phyloP scores from a whole-genome alignment of 129 eudicot genomes.

The Tanacetum coccineum region DNA sequence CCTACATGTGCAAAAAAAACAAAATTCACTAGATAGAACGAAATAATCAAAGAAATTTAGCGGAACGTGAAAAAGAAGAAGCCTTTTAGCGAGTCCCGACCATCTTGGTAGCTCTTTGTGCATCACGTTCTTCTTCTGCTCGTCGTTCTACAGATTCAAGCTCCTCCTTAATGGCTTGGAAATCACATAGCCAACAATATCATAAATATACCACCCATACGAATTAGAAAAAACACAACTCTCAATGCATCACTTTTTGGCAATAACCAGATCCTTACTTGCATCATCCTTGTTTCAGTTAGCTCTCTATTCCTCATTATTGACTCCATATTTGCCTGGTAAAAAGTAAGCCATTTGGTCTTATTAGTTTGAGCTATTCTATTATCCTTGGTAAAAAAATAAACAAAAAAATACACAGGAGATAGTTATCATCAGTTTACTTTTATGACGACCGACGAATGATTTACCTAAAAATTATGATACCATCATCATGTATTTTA shows the following conservation, averaged over 20 bases:
- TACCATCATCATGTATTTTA: too few relatives aligned
- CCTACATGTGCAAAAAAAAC: slow-evolving; percentile 37
- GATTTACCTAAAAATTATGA: not conserved
- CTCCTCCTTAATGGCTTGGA: slow-evolving; percentile 92
- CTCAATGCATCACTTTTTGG: slow-evolving; percentile 16
- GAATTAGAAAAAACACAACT: slow-evolving; percentile 6
- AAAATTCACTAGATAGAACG: not conserved
- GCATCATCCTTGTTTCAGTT: slow-evolving; percentile 98
- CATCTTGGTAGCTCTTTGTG: slow-evolving; percentile 89
- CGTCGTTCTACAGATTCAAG: slow-evolving; percentile 82
- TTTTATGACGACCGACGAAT: slow-evolving; percentile 1
- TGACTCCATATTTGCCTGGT: slow-evolving; percentile 90
- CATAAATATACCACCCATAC: slow-evolving; percentile 2
- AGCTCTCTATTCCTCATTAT: slow-evolving; percentile 91
- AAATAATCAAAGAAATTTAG: not conserved
- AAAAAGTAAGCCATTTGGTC: slow-evolving; percentile 16
- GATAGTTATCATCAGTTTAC: slow-evolving; percentile 14
- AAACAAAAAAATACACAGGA: not conserved
- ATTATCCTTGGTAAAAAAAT: not conserved
- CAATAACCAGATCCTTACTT: slow-evolving; percentile 52
- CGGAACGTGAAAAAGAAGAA: slow-evolving; percentile 6
- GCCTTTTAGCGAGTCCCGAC: slow-evolving; percentile 25
- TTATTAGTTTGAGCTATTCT: slow-evolving; percentile 12
- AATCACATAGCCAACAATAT: slow-evolving; percentile 17
- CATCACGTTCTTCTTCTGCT: slow-evolving; percentile 96